Percentiles rank a stretch among this genome's conserved stretches.
Evolutionary conservation across 1,284 basidiomycete genomes (phyloP).

Genomic region (Puccinia polysora): DNA sequence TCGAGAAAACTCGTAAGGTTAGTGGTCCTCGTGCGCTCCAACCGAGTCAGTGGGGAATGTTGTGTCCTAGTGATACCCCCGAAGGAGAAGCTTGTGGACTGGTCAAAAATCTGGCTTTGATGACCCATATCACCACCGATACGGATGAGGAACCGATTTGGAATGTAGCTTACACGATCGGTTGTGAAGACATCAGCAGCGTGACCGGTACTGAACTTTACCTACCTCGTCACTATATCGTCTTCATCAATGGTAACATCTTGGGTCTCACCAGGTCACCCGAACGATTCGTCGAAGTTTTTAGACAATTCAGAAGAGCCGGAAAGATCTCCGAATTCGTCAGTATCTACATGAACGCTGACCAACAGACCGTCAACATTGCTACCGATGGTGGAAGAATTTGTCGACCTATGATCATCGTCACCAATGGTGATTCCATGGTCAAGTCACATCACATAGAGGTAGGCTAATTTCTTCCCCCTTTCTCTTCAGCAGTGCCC

Average conservation of each 20-base stretch:
- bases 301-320: constrained; percentile 85
- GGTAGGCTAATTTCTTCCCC: constrained; percentile 56
- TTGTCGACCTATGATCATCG: constrained; percentile 96
- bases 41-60: constrained; percentile 98
- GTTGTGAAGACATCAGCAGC: constrained; percentile 76
- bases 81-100: constrained; percentile 99
- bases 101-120: constrained; percentile 96
- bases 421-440: constrained; percentile 73
- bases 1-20: constrained; percentile 98
- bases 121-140: constrained; percentile 99
- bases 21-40: constrained; percentile 95
- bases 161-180: constrained; percentile 83
- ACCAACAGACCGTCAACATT: constrained; percentile 91
- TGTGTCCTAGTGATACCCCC: constrained; percentile 97
- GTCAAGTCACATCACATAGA: constrained; percentile 77
- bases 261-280: constrained; percentile 88
- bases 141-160: constrained; percentile 94
- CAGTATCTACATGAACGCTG: constrained; percentile 91
- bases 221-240: constrained; percentile 80
- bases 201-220: constrained; percentile 96
- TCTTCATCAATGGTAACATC: constrained; percentile 94
- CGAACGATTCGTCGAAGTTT: constrained; percentile 77
- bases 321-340: constrained; percentile 94
- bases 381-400: constrained; percentile 97
- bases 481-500: background rate